Conservation (phyloP, 495 filamentous ascomycete species). For the Podospora comata region DNA sequence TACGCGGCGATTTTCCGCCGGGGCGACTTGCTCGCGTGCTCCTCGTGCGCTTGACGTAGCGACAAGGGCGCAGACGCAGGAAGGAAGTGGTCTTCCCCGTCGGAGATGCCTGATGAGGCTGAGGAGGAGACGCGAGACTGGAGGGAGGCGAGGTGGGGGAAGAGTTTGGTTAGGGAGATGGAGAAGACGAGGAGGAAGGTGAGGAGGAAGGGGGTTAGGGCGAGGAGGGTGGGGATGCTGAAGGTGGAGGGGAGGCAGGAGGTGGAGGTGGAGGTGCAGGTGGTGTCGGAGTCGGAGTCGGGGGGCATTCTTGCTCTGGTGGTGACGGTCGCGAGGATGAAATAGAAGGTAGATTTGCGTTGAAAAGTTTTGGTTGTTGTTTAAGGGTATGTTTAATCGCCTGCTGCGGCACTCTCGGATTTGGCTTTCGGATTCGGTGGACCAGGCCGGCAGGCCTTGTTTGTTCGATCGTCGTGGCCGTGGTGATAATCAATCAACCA, state of each 20-base stretch:
- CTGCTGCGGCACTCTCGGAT: not conserved
- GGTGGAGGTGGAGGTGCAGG: constrained; percentile 30
- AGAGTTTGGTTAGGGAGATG: constrained; percentile 58
- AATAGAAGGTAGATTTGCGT: not conserved
- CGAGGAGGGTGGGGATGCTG: constrained; percentile 30
- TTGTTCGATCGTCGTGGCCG: not conserved
- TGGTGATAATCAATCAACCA: not conserved
- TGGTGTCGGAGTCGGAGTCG: not conserved
- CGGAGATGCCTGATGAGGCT: constrained; percentile 18
- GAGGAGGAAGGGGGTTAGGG: constrained; percentile 51
- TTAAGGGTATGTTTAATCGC: no score
- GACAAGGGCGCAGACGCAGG: constrained; percentile 49
- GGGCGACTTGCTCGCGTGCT: constrained; percentile 44
- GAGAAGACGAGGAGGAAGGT: constrained; percentile 58
- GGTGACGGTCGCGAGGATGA: not conserved
- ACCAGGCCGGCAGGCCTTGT: not conserved
- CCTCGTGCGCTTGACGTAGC: constrained; percentile 49
- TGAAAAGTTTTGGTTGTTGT: not conserved
- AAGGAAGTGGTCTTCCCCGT: constrained; percentile 53
- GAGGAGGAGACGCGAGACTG: constrained; percentile 17
- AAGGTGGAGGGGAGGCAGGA: constrained; percentile 33
- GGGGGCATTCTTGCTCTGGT: not conserved
- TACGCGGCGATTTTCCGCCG: constrained; percentile 54
- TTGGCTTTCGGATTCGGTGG: not conserved
- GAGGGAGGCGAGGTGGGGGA: constrained; percentile 58